phyloP scores from a whole-genome alignment of 164 flowering plant genomes.

The Aristolochia contorta region DNA sequence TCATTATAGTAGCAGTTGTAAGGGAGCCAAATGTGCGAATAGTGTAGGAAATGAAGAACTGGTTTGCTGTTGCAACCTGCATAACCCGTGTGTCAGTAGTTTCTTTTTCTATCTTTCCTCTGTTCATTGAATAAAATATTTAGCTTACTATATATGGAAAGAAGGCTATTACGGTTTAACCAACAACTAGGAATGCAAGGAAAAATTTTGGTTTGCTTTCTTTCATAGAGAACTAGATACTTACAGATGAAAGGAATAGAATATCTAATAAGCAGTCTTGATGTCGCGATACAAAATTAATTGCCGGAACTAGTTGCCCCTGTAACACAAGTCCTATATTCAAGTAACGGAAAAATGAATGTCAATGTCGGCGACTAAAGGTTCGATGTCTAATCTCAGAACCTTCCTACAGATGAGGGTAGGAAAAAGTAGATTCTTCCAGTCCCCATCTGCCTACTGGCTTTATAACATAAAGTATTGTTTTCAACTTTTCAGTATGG shows the following conservation, averaged over 20 bases:
- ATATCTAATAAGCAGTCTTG: slow-evolving; percentile 75
- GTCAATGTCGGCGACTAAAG: too few relatives aligned
- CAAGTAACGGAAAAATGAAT: background rate
- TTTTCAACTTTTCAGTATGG: too few relatives aligned
- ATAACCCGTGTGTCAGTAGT: slow-evolving; percentile 2
- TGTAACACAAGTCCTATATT: slow-evolving; percentile 67
- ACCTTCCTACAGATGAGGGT: too few relatives aligned
- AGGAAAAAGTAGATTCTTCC: too few relatives aligned
- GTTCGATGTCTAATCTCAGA: too few relatives aligned
- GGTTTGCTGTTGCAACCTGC: slow-evolving; percentile 95
- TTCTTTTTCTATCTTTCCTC: background rate
- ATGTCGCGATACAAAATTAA: slow-evolving; percentile 76
- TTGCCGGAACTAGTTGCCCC: slow-evolving; percentile 67
- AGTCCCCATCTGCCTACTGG: background rate
- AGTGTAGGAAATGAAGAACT: slow-evolving; percentile 93
- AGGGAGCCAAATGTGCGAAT: slow-evolving; percentile 96
- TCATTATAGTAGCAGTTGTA: slow-evolving; percentile 95
- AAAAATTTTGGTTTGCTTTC: too few relatives aligned
- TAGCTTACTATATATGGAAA: background rate
- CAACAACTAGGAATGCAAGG: too few relatives aligned
- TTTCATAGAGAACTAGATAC: slow-evolving; percentile 11
- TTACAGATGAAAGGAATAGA: slow-evolving; percentile 80
- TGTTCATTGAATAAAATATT: background rate
- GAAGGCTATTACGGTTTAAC: background rate
- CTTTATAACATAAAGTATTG: background rate